A percentile compares a stretch with the other conserved stretches of the same genome.
Conservation (phyloP, 192 early-diverging fungal genomes). For the Funneliformis mosseae region DNA sequence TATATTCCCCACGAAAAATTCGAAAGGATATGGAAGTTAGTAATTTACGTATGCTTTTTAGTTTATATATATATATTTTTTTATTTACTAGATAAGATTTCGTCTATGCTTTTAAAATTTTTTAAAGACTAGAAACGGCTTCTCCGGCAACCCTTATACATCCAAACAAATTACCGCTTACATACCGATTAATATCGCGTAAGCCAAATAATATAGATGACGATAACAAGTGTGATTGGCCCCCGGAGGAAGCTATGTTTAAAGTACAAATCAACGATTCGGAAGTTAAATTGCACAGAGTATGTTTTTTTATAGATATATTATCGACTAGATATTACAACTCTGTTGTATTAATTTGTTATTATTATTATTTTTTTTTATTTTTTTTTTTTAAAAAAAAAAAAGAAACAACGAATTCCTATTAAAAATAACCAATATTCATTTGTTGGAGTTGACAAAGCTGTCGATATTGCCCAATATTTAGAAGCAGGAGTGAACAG, state of each 20-base stretch:
- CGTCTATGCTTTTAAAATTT: background rate
- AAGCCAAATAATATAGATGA: background rate
- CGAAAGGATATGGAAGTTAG: constrained; percentile 6
- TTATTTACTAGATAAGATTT: background rate
- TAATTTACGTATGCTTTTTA: background rate
- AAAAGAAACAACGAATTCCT: constrained; percentile 4
- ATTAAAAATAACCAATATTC: background rate
- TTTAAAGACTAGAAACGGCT: background rate
- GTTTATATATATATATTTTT: background rate
- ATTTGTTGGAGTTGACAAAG: background rate
- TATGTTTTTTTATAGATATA: background rate
- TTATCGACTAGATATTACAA: too few relatives aligned
- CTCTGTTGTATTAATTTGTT: background rate
- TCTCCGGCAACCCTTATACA: background rate
- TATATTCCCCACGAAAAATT: background rate
- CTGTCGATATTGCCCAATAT: background rate
- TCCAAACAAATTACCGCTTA: background rate
- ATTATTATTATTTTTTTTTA: background rate
- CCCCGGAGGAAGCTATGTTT: background rate
- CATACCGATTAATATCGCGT: background rate
- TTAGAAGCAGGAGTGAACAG: background rate
- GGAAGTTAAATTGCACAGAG: background rate
- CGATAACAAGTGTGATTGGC: constrained; percentile 3
- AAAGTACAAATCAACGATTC: background rate
- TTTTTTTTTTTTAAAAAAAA: background rate